Evolutionary conservation across 2,329 filamentous ascomycete species (phyloP), one percentile per base, ranked within the genome.

Genomic region (Cercospora brassicicola): DNA sequence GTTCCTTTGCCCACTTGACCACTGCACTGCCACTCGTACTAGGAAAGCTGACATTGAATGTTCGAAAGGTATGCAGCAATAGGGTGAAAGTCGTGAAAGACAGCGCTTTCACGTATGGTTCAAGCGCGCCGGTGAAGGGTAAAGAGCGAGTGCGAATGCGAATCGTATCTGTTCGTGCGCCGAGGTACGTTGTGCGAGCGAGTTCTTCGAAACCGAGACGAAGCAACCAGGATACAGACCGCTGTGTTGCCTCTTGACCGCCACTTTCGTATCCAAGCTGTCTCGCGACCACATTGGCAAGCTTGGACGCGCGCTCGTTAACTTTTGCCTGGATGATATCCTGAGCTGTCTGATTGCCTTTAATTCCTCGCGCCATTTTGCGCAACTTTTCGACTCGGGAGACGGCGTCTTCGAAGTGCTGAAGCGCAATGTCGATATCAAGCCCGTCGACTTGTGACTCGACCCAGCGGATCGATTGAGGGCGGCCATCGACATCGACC

Each of bases 1-100:
- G 90, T 74, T 95, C 91, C 80, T 97, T 98, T n/a, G 93, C 94
- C 95, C 95, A 99, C 77, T 94, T 96, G 75, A 99, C 94, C 74
- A 93, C 96, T 0, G 94, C 93, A 86, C 95, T 96, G 83, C 95
- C 92, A 13, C 89, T 85, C 28, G 92, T 86, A 10, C 93, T 90
- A 78, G 98, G 98, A 78, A 93, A 96, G 2, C 73, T 72, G 7
- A 71, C 67, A 3, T 68, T 69, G 68, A 77, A 80, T 0, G 76
- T 78, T 11, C 75, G 73, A 64, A 98, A 91, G 0, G 95, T 98
- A 80, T 98, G 97, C 74, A 92, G 90, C 77, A 99, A 94, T 72
- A 97, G 87, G 64, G 90, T 93, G 81, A 99, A 99, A 80, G 97
- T 97, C 66, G 97, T 93, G 80, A 93, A 97, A 1, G 94, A 95